Evolutionary conservation across 352 stramenopile genomes (phyloP), one percentile per base, ranked within the genome.

Genomic region (Phytophthora syringae): DNA sequence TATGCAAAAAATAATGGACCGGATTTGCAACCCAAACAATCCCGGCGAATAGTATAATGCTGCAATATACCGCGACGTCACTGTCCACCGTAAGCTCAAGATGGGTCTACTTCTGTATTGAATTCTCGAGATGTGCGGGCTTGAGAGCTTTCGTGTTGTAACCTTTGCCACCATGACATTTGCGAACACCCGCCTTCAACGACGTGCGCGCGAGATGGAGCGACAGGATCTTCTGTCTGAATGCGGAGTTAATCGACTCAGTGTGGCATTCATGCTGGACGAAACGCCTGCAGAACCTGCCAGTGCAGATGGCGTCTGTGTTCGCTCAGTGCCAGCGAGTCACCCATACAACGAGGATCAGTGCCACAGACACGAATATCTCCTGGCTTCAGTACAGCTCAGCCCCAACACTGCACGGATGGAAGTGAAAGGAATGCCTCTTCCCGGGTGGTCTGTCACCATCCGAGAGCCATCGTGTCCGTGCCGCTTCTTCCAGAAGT

Each of bases 1-100:
- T n/a, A 4, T 76, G 67, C 47, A 44, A 71, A 16, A 60, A 43
- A 20, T 48, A 32, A 16, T 21, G 51, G 28, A 55, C 56, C 16
- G 49, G 59, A 1, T 27, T 51, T 16, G 27, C 37, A 9, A 44
- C 21, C 28, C 54, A 1, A 53, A 34, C 30, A 53, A 48, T 10
- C 43, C 43, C 1, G 32, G 37, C 2, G 30, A 61, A 4, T 28
- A 52, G 21, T 53, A 53, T 25, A 62, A 62, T 12, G 54, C 42
- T 3, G 42, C 25, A 7, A 13, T 53, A 13, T 53, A 62, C 3
- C 30, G 43, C 7, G 42, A 48, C 16, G 42, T 48, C 43, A 62
- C 43, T 10, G 30, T 40, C 2, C 43, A 53, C 28, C 42, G 30
- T 3, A 45, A 53, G 20, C 16, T 62, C 1, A 62, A 53, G 25